Base-by-base conservation (phyloP, 805 yeast genomes). In the Isabelozyma rhagii region DNA sequence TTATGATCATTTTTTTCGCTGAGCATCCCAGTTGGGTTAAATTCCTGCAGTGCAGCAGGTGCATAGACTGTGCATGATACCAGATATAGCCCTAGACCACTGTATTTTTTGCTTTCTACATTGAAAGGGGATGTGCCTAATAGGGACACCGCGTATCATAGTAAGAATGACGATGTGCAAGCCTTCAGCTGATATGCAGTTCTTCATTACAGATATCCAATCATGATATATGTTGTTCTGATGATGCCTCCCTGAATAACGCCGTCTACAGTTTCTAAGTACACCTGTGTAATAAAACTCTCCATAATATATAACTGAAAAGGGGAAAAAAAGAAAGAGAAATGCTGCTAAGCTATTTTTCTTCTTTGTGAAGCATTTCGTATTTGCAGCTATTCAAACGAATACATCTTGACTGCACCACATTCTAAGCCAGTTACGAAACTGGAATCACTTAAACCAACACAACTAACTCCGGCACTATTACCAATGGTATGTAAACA, bases 401-500 rank as follows among this genome's bases (percentile, higher is more conserved):
- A 82, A 65, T 84, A 86, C 83, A 92, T 81, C 56, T 87, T 82
- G n/a, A 91, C 96, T 46, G 80, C 80, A 5, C 98, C 98, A 58
- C 81, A 82, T 53, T 92, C 97, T 54, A 90, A 85, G 3, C 97
- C 98, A 50, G 94, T 89, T 14, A 89, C 96, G 68, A 92, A 84
- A 50, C 90, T 78, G 7, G 96, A 86, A 67, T 94, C 97, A 43
- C 96, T 92, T 45, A 93, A 75, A 0, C 88, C 96, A 28, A 92
- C 97, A 64, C 90, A 84, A 25, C 82, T 78, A 40, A 74, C 74
- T 46, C 72, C 67, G 21, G 75, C 62, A 56, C 85, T 84, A 15
- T 91, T 93, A 3, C 87, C 85, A 69, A 90, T 89, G 0, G 98
- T 93, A 66, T 92, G 96, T 80, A 92, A 82, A 66, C 98, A 91